Percentiles rank a stretch among this genome's conserved stretches.
Evolutionary conservation across 2,329 filamentous ascomycete species (phyloP).

Genomic region (Pyrenochaeta sp.): DNA sequence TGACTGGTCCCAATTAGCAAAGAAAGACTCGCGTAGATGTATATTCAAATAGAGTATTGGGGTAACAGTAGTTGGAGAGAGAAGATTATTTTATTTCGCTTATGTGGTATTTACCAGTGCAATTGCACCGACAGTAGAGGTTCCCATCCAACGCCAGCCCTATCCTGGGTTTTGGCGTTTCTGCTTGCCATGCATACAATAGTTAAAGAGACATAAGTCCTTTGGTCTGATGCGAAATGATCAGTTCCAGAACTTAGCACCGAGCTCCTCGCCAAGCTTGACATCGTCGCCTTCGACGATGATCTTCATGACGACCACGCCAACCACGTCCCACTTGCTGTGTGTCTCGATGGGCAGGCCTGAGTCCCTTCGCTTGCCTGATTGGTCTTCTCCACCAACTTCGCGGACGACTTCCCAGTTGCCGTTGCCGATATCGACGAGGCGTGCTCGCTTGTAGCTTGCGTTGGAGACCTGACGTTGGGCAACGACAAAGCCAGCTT

Average conservation of each 20-base stretch:
- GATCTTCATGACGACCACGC: slow-evolving; percentile 41
- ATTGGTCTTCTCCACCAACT: slow-evolving; percentile 33
- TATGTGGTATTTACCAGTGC: background rate
- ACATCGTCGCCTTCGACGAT: slow-evolving; percentile 34
- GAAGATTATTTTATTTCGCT: background rate
- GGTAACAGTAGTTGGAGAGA: no score
- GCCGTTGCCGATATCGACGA: slow-evolving; percentile 38
- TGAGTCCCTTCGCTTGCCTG: slow-evolving; percentile 41
- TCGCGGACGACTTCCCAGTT: slow-evolving; percentile 44
- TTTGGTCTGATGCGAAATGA: background rate
- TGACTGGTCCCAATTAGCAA: no score
- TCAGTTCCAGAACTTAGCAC: slow-evolving; percentile 38
- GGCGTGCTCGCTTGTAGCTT: slow-evolving; percentile 44
- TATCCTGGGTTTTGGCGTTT: background rate
- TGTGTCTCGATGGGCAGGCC: slow-evolving; percentile 40
- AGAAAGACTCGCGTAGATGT: no score
- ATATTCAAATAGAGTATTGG: no score
- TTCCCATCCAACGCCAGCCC: background rate
- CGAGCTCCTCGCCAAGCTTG: slow-evolving; percentile 42
- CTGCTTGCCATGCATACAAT: background rate
- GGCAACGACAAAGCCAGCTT: slow-evolving; percentile 44
- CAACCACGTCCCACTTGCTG: slow-evolving; percentile 45
- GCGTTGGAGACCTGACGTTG: slow-evolving; percentile 41
- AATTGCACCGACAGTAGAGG: background rate
- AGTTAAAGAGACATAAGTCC: no score